These are phyloP conservation scores for Arctostaphylos glauca DNA, from an alignment of 148 eudicot genomes.

Conservation along the genomic window DNA sequence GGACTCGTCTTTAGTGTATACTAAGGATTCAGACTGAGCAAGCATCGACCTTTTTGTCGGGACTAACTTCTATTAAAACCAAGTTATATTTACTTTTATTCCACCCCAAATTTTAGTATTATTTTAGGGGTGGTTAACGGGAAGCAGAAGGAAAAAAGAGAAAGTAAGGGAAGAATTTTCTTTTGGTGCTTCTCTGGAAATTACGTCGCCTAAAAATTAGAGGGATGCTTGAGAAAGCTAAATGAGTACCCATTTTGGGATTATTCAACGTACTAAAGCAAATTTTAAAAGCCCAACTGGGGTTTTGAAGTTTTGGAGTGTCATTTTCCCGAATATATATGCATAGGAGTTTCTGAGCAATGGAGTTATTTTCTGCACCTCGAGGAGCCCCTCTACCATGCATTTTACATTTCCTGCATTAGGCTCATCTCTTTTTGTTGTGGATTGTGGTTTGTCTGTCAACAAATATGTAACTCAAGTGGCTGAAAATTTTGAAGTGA, in stretches of 20 bases:
- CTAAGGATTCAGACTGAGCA: slow-evolving; percentile 60
- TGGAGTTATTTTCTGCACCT: slow-evolving; percentile 12
- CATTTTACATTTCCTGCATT: neutral
- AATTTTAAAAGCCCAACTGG: slow-evolving; percentile 28
- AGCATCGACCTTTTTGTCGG: slow-evolving; percentile 22
- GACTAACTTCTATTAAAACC: slow-evolving; percentile 26
- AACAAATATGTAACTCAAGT: neutral
- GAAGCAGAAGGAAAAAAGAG: slow-evolving; percentile 2
- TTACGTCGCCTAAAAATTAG: neutral
- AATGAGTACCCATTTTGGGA: slow-evolving; percentile 15
- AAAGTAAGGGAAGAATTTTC: slow-evolving; percentile 9
- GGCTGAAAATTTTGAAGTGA: slow-evolving; percentile 1
- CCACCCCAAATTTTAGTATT: slow-evolving; percentile 28
- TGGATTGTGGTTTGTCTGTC: neutral
- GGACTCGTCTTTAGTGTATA: slow-evolving; percentile 44
- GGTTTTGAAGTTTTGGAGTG: slow-evolving; percentile 46
- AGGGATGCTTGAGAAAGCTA: slow-evolving; percentile 12
- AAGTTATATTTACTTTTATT: neutral
- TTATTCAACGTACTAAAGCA: slow-evolving; percentile 3
- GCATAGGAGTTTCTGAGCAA: slow-evolving; percentile 10
- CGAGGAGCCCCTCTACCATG: slow-evolving; percentile 2
- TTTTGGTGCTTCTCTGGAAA: slow-evolving; percentile 14
- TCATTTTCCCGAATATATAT: slow-evolving; percentile 1
- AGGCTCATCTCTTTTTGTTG: neutral
- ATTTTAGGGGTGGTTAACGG: slow-evolving; percentile 17